A percentile compares a stretch with the other conserved stretches of the same genome.
Conservation (phyloP, 78 protist species). For the Acrasis kona region DNA sequence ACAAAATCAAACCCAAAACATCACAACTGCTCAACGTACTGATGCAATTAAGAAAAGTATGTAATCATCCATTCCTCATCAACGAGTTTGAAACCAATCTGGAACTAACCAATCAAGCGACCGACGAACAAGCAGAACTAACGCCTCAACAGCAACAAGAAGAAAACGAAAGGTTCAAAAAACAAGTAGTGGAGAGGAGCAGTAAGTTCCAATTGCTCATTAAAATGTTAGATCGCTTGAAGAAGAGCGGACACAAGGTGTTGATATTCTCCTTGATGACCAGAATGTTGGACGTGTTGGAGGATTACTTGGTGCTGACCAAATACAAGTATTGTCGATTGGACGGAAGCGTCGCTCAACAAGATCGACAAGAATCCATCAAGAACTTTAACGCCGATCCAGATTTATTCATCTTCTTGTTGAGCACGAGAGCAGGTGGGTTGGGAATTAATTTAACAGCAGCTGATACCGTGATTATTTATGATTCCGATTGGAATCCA, state of each 20-base stretch:
- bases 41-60: slow-evolving; percentile 35
- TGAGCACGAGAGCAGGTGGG: slow-evolving; percentile 61
- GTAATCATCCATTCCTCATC: slow-evolving; percentile 49
- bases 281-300: slow-evolving; percentile 27
- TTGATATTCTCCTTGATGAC: slow-evolving; percentile 37
- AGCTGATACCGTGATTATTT: slow-evolving; percentile 68
- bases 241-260: slow-evolving; percentile 31
- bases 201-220: slow-evolving; percentile 28
- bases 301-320: neutral
- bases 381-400: slow-evolving; percentile 25
- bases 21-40: slow-evolving; percentile 1
- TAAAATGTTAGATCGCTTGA: neutral
- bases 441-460: slow-evolving; percentile 68
- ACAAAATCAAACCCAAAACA: slow-evolving; percentile 22
- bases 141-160: no score
- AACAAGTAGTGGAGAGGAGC: neutral
- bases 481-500: slow-evolving; percentile 81
- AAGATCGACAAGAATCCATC: slow-evolving; percentile 9
- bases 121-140: neutral
- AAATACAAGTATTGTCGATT: slow-evolving; percentile 20
- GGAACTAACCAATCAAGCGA: neutral
- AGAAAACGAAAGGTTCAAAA: no score
- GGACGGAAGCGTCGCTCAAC: slow-evolving; percentile 26
- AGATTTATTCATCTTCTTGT: slow-evolving; percentile 27
- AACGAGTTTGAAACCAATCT: neutral